These are phyloP conservation scores for Geotrichum ghanense DNA, from an alignment of 805 yeast genomes.

Conservation along the genomic window DNA sequence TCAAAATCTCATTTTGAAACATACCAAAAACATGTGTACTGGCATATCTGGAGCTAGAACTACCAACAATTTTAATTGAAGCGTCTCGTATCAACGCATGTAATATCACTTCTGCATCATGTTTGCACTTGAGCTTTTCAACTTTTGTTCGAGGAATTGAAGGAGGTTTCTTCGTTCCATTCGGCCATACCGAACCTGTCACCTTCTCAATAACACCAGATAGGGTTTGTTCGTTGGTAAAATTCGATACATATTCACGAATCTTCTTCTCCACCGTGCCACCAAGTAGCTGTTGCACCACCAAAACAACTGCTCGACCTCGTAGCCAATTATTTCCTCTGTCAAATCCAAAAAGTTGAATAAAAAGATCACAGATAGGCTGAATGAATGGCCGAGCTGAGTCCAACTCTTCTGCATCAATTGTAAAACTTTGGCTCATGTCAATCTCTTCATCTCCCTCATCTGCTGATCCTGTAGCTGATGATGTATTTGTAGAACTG, in stretches of 20 bases:
- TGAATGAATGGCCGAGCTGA: slow-evolving; percentile 49
- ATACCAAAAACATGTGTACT: slow-evolving; percentile 46
- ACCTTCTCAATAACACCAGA: slow-evolving; percentile 16
- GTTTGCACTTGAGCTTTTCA: slow-evolving; percentile 42
- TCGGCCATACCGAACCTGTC: slow-evolving; percentile 36
- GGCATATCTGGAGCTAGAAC: slow-evolving; percentile 51
- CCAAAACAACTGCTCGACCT: slow-evolving; percentile 71
- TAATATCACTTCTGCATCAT: slow-evolving; percentile 48
- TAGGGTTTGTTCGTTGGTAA: slow-evolving; percentile 16
- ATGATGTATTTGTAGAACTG: slow-evolving; percentile 4
- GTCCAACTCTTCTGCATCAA: slow-evolving; percentile 35
- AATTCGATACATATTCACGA: slow-evolving; percentile 29
- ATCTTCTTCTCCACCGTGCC: slow-evolving; percentile 68
- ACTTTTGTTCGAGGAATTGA: slow-evolving; percentile 31
- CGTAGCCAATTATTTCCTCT: slow-evolving; percentile 65
- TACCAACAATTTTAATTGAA: slow-evolving; percentile 65
- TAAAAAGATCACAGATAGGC: slow-evolving; percentile 69
- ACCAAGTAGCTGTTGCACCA: slow-evolving; percentile 78
- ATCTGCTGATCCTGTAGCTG: background rate
- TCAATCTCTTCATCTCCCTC: background rate
- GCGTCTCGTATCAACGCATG: slow-evolving; percentile 49
- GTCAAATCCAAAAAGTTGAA: slow-evolving; percentile 56
- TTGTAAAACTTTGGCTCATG: slow-evolving; percentile 10
- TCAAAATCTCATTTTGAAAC: slow-evolving; percentile 64
- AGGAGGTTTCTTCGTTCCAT: slow-evolving; percentile 32